Conservation (phyloP, 2,329 filamentous ascomycete genomes). For the Diaporthe capsici region DNA sequence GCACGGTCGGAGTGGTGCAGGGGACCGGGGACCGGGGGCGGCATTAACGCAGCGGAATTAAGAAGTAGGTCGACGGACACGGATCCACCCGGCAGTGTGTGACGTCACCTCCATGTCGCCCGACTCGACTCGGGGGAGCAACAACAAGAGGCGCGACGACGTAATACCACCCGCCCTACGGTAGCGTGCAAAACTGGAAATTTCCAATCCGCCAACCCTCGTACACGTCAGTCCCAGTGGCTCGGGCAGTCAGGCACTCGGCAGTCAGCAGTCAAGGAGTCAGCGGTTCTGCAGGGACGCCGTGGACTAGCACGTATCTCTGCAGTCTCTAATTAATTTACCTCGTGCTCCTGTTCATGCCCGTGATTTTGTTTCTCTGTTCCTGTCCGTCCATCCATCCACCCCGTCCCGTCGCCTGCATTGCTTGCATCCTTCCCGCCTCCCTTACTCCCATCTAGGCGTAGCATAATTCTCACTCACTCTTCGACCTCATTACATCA, state of each 20-base stretch:
- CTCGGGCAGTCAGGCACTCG: conserved; percentile 13
- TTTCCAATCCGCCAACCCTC: conserved; percentile 1
- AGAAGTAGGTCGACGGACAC: not conserved
- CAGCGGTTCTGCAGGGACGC: not conserved
- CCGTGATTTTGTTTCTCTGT: not conserved
- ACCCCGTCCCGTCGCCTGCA: not conserved
- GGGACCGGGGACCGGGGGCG: conserved; percentile 8
- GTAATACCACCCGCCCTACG: not conserved
- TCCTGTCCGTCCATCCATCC: no score
- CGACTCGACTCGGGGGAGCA: not conserved
- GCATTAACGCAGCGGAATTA: conserved; percentile 27
- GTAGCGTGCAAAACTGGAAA: conserved; percentile 22
- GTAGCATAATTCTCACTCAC: not conserved
- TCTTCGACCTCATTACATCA: no score
- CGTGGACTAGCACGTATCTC: not conserved
- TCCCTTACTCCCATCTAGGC: not conserved
- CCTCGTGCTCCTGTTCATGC: not conserved
- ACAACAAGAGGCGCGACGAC: conserved; percentile 13
- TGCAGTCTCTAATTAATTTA: not conserved
- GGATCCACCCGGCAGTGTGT: conserved; percentile 17
- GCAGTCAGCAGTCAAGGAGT: not conserved
- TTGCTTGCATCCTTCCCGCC: conserved; percentile 18
- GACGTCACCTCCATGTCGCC: conserved; percentile 6
- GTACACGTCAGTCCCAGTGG: conserved; percentile 30
- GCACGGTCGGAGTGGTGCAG: not conserved